Conservation (phyloP, 2,329 filamentous ascomycete genomes). For the Alternaria sp. region DNA sequence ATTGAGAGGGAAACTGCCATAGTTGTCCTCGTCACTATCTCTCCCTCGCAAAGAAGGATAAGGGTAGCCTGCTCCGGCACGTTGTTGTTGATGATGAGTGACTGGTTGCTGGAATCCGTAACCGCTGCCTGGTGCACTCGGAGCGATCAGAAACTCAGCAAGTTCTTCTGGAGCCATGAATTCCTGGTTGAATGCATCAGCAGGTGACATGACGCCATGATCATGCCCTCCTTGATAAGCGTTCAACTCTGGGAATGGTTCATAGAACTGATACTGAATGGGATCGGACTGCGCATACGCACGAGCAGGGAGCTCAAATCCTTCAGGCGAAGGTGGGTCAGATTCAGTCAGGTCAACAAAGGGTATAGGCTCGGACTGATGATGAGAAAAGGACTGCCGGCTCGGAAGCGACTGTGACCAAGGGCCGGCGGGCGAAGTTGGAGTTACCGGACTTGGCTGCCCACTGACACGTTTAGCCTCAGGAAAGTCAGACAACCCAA, state of each 20-base stretch:
- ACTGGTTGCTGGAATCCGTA: conserved; percentile 23
- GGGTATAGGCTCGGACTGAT: neutral
- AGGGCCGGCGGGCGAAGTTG: conserved; percentile 27
- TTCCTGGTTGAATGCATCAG: conserved; percentile 31
- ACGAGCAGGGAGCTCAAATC: neutral
- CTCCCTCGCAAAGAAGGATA: neutral
- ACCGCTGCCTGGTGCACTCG: conserved; percentile 21
- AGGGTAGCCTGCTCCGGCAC: neutral
- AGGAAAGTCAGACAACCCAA: conserved; percentile 26
- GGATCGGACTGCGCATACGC: neutral
- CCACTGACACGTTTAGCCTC: conserved; percentile 38
- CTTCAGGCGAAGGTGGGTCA: conserved; percentile 24
- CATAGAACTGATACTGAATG: neutral
- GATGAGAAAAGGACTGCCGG: conserved; percentile 1
- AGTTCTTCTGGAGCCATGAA: conserved; percentile 39
- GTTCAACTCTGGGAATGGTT: conserved; percentile 19
- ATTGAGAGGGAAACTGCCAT: conserved; percentile 23
- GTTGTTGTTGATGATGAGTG: neutral
- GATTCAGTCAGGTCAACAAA: conserved; percentile 35
- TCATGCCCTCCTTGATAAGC: conserved; percentile 8
- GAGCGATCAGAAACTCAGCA: conserved; percentile 37
- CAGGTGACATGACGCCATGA: conserved; percentile 12
- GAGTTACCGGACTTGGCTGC: conserved; percentile 32
- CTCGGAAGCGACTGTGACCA: conserved; percentile 14
- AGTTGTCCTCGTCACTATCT: conserved; percentile 25